Base-by-base conservation (phyloP, 768 basidiomycete genomes). In the Paxillus involutus region DNA sequence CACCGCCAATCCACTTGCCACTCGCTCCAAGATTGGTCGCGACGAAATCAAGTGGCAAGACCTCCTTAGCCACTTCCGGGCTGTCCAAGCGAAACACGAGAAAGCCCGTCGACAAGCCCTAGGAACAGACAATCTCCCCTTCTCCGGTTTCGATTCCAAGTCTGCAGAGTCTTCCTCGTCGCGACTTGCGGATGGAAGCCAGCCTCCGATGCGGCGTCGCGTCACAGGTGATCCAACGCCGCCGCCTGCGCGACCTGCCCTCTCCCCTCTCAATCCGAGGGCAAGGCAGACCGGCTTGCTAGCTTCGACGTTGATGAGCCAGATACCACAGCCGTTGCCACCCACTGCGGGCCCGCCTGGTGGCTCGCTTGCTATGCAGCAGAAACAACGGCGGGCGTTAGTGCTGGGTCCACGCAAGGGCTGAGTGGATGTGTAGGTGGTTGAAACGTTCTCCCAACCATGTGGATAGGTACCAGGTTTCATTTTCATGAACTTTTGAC, bases 31-130 rank as follows among this genome's bases (percentile, higher is more conserved):
- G 68, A 65, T 86, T 0, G 76, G 83, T 30, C 82, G 90, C 24
- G 94, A 91, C 41, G 94, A 97, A 49, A 97, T 99, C 68, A 98
- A 97, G 67, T 99, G 97, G 97, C 86, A 88, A 65, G 97, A 98
- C 56, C 80, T 99, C 0, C 80, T 98, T 10, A 79, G 81, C 4
- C 97, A 99, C 69, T 99, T 99, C 77, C 86, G 95, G 16, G 75
- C 82, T 0, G 85, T 97, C 1, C 97, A 99, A 71, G 78, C 81
- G 33, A 89, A 86, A 61, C 95, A 98, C 66, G 95, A 98, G 74
- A 95, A 94, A 66, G 84, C 94, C 4, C 83, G 94, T 29, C 78
- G 95, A 36, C 86, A 84, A 59, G 83, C 86, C 0, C 73, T 88
- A 7, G 89, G 88, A n/a, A 72, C 78, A 13, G 88, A 93, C 51